These are phyloP conservation scores for Cutaneotrichosporon sp. DNA, from an alignment of 1,284 basidiomycete species.

Conservation along the genomic window DNA sequence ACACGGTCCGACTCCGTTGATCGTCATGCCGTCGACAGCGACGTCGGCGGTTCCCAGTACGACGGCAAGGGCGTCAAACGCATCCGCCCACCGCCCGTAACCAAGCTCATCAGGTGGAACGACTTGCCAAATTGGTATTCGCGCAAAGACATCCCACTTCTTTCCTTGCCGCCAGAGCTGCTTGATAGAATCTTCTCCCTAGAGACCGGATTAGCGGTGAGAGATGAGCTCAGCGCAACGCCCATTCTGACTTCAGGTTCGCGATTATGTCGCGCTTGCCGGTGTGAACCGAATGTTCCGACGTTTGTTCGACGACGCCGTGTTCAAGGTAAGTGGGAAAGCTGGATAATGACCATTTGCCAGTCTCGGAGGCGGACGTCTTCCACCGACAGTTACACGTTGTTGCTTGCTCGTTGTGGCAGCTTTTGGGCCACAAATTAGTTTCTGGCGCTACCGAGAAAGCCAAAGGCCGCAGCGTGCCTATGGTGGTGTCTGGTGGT, in stretches of 20 bases:
- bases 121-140: conserved; percentile 36
- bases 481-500: not conserved
- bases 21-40: not conserved
- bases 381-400: not conserved
- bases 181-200: conserved; percentile 12
- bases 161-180: conserved; percentile 21
- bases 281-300: conserved; percentile 32
- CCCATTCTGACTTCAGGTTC: conserved; percentile 21
- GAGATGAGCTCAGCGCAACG: conserved; percentile 4
- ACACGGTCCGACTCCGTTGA: not conserved
- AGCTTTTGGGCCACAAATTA: too few relatives aligned
- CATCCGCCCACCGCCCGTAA: not conserved
- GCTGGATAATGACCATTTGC: not conserved
- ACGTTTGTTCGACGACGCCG: not conserved
- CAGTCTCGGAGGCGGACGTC: not conserved
- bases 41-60: not conserved
- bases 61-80: not conserved
- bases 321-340: conserved; percentile 6
- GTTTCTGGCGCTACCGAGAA: not conserved
- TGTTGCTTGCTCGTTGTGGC: not conserved
- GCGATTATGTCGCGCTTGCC: conserved; percentile 38
- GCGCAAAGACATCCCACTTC: conserved; percentile 24
- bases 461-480: not conserved
- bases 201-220: conserved; percentile 21
- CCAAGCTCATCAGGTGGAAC: conserved; percentile 22